Evolutionary conservation across 768 basidiomycete genomes (phyloP).

Genomic region (Tulasnella calospora): DNA sequence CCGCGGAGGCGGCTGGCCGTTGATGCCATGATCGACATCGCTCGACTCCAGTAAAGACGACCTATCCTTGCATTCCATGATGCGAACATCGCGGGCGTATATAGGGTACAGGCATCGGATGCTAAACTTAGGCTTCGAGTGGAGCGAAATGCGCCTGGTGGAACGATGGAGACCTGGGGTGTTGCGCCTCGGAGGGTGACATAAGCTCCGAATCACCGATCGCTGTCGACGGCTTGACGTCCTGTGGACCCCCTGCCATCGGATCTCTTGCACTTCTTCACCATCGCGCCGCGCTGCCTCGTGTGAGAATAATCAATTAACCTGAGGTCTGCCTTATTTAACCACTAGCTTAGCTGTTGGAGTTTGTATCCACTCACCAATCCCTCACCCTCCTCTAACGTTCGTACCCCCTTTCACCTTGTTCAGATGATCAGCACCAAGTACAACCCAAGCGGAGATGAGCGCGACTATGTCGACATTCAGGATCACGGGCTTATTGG

Average conservation of each 20-base stretch:
- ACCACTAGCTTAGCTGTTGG: background rate
- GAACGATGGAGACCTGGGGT: background rate
- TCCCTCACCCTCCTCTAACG: background rate
- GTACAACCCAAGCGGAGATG: background rate
- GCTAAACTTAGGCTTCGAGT: background rate
- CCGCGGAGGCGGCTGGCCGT: background rate
- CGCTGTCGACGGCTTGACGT: background rate
- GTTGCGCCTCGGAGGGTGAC: conserved; percentile 6
- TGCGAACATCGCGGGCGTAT: background rate
- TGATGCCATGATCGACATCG: background rate
- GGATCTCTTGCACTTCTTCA: conserved; percentile 5
- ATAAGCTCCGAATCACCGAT: conserved; percentile 9
- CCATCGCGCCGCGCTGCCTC: background rate
- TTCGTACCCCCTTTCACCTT: background rate
- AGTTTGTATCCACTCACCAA: background rate
- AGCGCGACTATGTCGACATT: conserved; percentile 63
- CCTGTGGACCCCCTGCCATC: background rate
- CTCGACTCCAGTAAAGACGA: background rate
- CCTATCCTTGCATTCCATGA: background rate
- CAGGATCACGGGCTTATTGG: conserved; percentile 81
- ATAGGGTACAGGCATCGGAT: background rate
- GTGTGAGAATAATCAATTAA: background rate
- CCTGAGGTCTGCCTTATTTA: background rate
- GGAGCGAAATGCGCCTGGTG: background rate
- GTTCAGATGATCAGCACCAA: conserved; percentile 16